Evolutionary conservation across 1,284 basidiomycete species (phyloP), one percentile per base, ranked within the genome.

Genomic region (Inonotus hispidus): DNA sequence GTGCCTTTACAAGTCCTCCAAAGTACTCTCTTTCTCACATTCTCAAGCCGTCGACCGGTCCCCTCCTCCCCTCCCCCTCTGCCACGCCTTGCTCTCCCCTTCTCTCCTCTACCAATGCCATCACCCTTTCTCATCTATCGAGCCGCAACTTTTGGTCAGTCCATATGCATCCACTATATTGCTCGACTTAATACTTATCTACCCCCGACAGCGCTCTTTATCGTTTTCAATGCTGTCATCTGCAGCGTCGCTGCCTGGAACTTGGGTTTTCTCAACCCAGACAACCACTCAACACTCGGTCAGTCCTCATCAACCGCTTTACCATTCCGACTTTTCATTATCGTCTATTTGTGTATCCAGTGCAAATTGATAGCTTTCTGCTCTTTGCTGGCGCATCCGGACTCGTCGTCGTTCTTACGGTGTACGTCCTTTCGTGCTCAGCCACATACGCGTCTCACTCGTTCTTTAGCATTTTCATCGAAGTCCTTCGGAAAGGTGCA

Each of bases 181-280:
- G 41, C 43, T 2, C 38, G 23, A 23, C 59, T 46, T 21, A 53
- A 16, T 53, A 23, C 27, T 59, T 52, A 56, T 58, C 27, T 10
- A 29, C 43, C 32, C 27, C 38, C 50, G 59, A 8, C 65, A 90
- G 88, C 74, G 67, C 65, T 84, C 58, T 83, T 88, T 70, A 77
- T 85, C 65, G 69, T 83, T 64, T 87, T 80, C 72, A 87, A 81
- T 75, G 83, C 86, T 53, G 76, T 88, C 66, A 77, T 83, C 63
- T 81, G 82, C 65, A 85, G 82, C 66, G 77, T 84, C 35, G 82
- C 85, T 60, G 84, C 84, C 35, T 90, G 87, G 87, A 88, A 89
- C 72, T 68, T 83, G 38, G 80, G 79, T 66, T 73, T 87, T 66
- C 71, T 77, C 27, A 63, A 70, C 29, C 64, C 69, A 59, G 67